These are phyloP conservation scores for Chlorella sp. DNA, from an alignment of 139 green algal species.

Conservation along the genomic window DNA sequence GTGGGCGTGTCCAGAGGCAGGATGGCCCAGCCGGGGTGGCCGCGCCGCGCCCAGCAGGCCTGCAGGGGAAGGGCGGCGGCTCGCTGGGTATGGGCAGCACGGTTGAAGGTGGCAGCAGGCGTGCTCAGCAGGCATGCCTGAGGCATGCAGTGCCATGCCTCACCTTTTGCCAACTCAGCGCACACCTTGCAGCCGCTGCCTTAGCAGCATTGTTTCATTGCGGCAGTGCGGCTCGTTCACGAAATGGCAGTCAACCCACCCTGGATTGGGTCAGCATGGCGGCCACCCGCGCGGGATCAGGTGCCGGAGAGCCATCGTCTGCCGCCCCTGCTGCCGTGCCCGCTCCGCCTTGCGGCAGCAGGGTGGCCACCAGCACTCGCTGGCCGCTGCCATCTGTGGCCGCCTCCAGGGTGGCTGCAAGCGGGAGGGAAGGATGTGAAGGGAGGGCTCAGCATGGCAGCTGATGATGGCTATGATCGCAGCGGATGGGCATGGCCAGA, in stretches of 20 bases:
- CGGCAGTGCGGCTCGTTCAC: too few species aligned
- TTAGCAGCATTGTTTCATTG: too few species aligned
- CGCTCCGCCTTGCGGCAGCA: not conserved
- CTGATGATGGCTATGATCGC: too few species aligned
- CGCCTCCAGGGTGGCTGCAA: not conserved
- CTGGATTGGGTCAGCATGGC: conserved; percentile 9
- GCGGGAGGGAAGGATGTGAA: not conserved
- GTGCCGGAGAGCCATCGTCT: too few species aligned
- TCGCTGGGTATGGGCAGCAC: not conserved
- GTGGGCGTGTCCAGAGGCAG: conserved; percentile 26
- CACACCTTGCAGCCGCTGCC: too few species aligned
- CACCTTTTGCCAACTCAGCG: too few species aligned
- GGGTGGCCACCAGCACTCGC: conserved; percentile 4
- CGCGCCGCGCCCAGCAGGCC: conserved; percentile 31
- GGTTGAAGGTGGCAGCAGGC: not conserved
- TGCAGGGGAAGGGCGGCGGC: not conserved
- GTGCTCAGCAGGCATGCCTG: too few species aligned
- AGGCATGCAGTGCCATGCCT: too few species aligned
- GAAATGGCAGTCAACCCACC: too few species aligned
- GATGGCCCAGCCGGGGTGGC: conserved; percentile 53
- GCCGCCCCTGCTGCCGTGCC: not conserved
- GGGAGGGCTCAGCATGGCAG: too few species aligned
- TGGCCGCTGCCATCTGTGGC: not conserved
- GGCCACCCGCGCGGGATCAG: not conserved
- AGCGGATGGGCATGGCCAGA: too few species aligned